Conservation (phyloP, 2,329 filamentous ascomycete genomes). For the Botrytis fragariae region DNA sequence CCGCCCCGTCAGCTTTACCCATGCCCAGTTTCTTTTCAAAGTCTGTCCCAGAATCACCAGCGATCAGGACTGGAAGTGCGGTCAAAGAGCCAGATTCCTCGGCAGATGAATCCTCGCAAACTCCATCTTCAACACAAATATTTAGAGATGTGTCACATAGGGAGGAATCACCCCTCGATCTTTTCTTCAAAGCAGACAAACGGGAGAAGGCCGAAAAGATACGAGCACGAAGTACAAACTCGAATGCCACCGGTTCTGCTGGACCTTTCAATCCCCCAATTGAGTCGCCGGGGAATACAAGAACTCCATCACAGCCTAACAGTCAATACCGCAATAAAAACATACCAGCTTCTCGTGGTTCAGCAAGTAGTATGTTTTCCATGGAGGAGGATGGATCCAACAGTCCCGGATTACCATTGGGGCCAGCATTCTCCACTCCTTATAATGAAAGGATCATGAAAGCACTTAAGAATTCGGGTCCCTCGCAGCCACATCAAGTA, state of each 20-base stretch:
- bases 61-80: constrained; percentile 44
- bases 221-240: constrained; percentile 54
- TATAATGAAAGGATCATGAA: constrained; percentile 61
- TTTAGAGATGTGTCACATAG: constrained; percentile 53
- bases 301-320: constrained; percentile 33
- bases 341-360: constrained; percentile 45
- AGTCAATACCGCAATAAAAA: constrained; percentile 40
- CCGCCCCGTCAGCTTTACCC: constrained; percentile 83
- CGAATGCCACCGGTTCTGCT: constrained; percentile 45
- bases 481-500: constrained; percentile 17
- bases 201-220: constrained; percentile 76
- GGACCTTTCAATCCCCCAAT: constrained; percentile 54
- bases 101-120: constrained; percentile 41
- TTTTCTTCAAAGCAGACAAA: constrained; percentile 85
- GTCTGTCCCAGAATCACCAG: constrained; percentile 64
- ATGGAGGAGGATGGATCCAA: constrained; percentile 65
- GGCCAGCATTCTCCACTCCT: constrained; percentile 66
- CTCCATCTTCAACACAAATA: constrained; percentile 48
- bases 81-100: constrained; percentile 42
- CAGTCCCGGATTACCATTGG: constrained; percentile 53
- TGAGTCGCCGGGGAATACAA: constrained; percentile 42
- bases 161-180: constrained; percentile 76
- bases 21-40: constrained; percentile 86
- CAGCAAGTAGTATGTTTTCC: constrained; percentile 58
- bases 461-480: constrained; percentile 40